Base-by-base conservation (phyloP, 352 stramenopile species). In the Phytophthora boehmeriae region DNA sequence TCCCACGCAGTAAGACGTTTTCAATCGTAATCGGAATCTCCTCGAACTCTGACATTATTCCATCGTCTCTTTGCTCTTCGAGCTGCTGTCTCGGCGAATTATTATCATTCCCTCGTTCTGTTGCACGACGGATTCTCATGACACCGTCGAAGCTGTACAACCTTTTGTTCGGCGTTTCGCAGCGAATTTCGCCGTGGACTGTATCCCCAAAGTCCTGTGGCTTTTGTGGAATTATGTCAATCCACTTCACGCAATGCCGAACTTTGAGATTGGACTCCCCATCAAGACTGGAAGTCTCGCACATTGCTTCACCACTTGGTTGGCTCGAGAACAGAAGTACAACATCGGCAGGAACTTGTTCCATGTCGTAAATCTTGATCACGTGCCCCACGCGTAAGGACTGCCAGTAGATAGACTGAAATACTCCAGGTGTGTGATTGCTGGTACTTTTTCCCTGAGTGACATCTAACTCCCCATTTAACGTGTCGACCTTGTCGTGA, bases 281-380 rank as follows among this genome's bases (percentile, higher is more conserved):
- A 34, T 96, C 87, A 1, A 96, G 71, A 63, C 84, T 93, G 8
- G 85, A 84, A 0, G 87, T 96, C 49, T 96, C 87, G 34, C 84
- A 90, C 78, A 92, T 92, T 19, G 68, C 83, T 66, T 88, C 75
- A 0, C 78, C 78, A 17, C 73, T 82, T 8, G 91, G 71, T 38
- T 91, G 76, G 27, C 86, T 96, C 0, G 86, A 86, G 28, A 92
- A 86, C 1, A 99, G 71, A 2, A 98, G 52, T 0, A 98, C 81
- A 2, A 99, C 54, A 58, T 99, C 96, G 0, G 95, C 95, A 5
- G 96, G 95, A 10, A 98, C 84, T 34, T 94, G 82, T 27, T 97
- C 83, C 20, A 88, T 76, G 59, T 98, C 90, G 38, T 85, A 54
- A 14, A 98, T 76, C 25, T 93, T 89, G 10, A 98, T 71, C 14